phyloP scores from a whole-genome alignment of 2,329 filamentous ascomycete species.

The Trichoderma simmonsii region DNA sequence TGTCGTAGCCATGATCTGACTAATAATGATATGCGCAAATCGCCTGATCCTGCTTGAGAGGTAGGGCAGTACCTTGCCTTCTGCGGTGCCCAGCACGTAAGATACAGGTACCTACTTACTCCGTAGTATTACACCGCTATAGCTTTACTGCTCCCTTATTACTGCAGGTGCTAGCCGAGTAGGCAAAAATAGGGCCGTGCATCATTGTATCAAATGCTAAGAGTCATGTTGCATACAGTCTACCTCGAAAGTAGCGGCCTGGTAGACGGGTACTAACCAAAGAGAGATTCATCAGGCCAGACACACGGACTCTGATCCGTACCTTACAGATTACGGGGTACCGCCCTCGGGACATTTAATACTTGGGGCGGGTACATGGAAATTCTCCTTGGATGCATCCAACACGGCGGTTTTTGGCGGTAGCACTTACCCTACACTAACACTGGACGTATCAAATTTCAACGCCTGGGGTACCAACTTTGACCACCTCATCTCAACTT shows the following conservation, averaged over 20 bases:
- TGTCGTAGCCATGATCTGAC: not conserved
- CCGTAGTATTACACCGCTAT: not conserved
- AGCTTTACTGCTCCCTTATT: not conserved
- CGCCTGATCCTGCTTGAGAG: not conserved
- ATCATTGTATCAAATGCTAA: not conserved
- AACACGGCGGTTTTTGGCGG: not conserved
- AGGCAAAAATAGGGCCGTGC: not conserved
- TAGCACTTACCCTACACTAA: not conserved
- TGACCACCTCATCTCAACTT: not conserved
- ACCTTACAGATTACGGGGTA: not conserved
- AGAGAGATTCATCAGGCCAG: not conserved
- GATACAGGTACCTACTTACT: not conserved
- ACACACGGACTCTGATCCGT: not conserved
- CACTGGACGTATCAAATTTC: not conserved
- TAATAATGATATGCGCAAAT: not conserved
- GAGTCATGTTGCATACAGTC: slow-evolving; percentile 2
- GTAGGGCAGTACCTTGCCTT: not conserved
- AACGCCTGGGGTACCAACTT: not conserved
- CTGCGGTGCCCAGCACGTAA: not conserved
- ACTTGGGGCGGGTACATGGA: not conserved
- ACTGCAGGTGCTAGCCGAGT: not conserved
- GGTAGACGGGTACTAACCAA: not conserved
- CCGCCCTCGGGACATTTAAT: not conserved
- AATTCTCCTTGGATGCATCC: not conserved
- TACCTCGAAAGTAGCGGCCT: not conserved